Conservation (phyloP, 208 protist genomes). For the Tritrichomonas musculus region DNA sequence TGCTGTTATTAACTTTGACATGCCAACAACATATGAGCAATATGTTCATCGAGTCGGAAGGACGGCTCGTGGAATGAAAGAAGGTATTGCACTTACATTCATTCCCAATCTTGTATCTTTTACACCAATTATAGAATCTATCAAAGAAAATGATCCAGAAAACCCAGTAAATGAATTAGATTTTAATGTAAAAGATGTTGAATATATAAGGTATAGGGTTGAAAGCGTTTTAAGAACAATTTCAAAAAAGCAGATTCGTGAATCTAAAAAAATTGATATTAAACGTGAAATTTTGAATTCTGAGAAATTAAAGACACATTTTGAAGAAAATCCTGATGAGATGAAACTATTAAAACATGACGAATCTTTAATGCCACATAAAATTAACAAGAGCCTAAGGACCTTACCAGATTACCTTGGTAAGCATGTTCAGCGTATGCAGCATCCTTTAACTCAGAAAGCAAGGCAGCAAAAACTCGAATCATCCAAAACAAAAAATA, state of each 20-base stretch:
- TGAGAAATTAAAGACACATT: slow-evolving; percentile 33
- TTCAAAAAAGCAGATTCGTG: slow-evolving; percentile 2
- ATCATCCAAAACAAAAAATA: neutral
- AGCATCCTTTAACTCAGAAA: neutral
- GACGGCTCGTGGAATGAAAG: slow-evolving; percentile 72
- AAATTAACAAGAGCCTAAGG: neutral
- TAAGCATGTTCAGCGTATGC: neutral
- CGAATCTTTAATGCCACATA: neutral
- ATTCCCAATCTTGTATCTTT: neutral
- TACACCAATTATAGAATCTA: neutral
- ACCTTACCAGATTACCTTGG: neutral
- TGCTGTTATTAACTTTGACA: slow-evolving; percentile 77
- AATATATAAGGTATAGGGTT: slow-evolving; percentile 25
- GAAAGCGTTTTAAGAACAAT: neutral
- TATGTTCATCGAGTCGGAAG: slow-evolving; percentile 87
- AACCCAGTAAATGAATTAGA: neutral
- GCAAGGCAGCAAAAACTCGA: neutral
- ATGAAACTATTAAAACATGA: slow-evolving; percentile 32
- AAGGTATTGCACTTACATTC: slow-evolving; percentile 47
- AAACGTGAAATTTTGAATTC: slow-evolving; percentile 37
- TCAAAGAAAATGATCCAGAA: neutral
- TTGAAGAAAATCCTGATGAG: slow-evolving; percentile 39
- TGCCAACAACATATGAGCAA: slow-evolving; percentile 72
- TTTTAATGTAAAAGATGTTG: slow-evolving; percentile 10
- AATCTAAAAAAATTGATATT: neutral